Evolutionary conservation across 139 green algal genomes (phyloP), one percentile per base, ranked within the genome.

Genomic region (Chlorella vulgaris): DNA sequence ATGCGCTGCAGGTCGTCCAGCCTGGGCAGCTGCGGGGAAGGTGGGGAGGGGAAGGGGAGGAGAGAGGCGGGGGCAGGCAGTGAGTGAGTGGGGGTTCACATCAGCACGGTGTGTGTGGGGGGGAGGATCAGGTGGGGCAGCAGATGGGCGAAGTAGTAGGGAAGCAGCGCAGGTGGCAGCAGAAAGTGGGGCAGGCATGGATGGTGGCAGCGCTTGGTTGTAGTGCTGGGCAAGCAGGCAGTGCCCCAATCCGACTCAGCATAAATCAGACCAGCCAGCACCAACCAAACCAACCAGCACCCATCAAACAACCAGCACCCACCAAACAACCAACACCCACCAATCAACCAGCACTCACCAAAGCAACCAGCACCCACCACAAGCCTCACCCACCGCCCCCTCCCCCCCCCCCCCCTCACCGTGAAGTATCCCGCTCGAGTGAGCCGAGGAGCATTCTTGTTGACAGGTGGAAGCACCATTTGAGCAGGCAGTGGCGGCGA

Each of bases 361-460:
- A 8, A n/a, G 18, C 18, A 21, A 15, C 5, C 55, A 65, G 55
- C 10, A 50, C 33, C 65, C 35, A 51, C 21, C 65, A 33, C 65
- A 24, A 65, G 55, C 22, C 5, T 65, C 5, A 15, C 8, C 22
- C 5, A 5, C 55, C 22, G 5, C 18, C 55, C 15, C 28, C 5
- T 28, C 55, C 8, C 22, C 5, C 18, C 55, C 22, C 21, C 18
- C 55, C 15, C 28, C 5, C 55, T 65, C 65, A 79, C 77, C 1
- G 83, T 84, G 70, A 74, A 87, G 70, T 82, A 87, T 50, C 39
- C 77, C 3, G 62, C 26, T 18, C 42, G 70, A 13, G 78, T 76
- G 35, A 87, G 78, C 15, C 13, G 36, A 0, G 83, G 83, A 4
- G 83, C 83, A 18, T 58, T n/a, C 22, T 73, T 53, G 55, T 84